phyloP scores from a whole-genome alignment of 2,329 filamentous ascomycete genomes.

The Pseudogymnoascus sp. region DNA sequence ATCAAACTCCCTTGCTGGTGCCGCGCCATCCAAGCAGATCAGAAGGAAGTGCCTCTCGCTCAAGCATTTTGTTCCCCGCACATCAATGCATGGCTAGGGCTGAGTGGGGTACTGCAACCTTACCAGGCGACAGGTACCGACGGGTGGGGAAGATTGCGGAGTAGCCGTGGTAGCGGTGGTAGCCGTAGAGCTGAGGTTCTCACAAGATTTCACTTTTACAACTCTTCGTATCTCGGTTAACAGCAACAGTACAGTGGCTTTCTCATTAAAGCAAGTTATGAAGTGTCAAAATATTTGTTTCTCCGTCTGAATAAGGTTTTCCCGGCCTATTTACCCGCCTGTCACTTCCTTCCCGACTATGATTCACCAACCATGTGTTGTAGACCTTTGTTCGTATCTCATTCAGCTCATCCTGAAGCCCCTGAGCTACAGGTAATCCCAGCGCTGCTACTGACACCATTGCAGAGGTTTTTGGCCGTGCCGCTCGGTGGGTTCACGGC shows the following conservation, averaged over 20 bases:
- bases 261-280: neutral
- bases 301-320: neutral
- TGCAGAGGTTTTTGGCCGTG: slow-evolving; percentile 29
- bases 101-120: neutral
- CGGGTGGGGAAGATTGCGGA: neutral
- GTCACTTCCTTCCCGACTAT: neutral
- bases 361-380: neutral
- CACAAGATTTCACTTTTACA: neutral
- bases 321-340: neutral
- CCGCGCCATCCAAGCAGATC: neutral
- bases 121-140: neutral
- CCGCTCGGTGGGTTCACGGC: slow-evolving; percentile 30
- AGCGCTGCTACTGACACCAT: slow-evolving; percentile 28
- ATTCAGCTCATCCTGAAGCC: slow-evolving; percentile 27
- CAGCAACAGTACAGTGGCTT: neutral
- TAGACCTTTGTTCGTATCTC: neutral
- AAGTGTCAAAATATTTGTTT: neutral
- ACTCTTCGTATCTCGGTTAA: neutral
- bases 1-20: neutral
- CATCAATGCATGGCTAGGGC: neutral
- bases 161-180: neutral
- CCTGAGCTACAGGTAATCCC: slow-evolving; percentile 31
- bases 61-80: slow-evolving; percentile 1
- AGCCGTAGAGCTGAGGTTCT: neutral
- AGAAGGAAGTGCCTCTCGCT: neutral